These are phyloP conservation scores for Paspalum notatum DNA, from an alignment of 176 grass and related monocot species.

Conservation along the genomic window DNA sequence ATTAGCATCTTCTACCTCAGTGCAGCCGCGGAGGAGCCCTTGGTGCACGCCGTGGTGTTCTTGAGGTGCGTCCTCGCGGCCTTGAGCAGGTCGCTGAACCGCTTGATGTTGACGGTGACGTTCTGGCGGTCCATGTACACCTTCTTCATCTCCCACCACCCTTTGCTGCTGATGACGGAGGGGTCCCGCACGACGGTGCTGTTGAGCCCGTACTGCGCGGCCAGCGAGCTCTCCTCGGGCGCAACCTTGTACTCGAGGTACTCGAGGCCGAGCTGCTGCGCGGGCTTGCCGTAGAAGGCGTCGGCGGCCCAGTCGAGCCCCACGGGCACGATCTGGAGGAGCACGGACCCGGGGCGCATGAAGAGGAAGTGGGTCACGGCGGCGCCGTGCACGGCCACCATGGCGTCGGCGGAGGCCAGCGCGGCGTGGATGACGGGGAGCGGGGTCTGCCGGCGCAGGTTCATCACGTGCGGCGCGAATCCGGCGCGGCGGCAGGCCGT, in stretches of 20 bases:
- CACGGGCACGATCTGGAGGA: slow-evolving; percentile 88
- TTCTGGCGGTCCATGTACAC: slow-evolving; percentile 96
- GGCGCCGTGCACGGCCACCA: slow-evolving; percentile 92
- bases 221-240: slow-evolving; percentile 86
- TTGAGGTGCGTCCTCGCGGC: slow-evolving; percentile 47
- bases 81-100: slow-evolving; percentile 69
- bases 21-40: slow-evolving; percentile 6
- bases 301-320: slow-evolving; percentile 93
- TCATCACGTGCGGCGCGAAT: slow-evolving; percentile 85
- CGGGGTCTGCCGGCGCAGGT: slow-evolving; percentile 63
- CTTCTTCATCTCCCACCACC: slow-evolving; percentile 97
- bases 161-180: slow-evolving; percentile 71
- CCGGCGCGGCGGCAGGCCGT: slow-evolving; percentile 69
- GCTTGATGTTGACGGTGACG: slow-evolving; percentile 78
- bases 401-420: slow-evolving; percentile 66
- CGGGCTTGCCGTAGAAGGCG: slow-evolving; percentile 89
- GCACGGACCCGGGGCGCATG: slow-evolving; percentile 71
- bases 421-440: slow-evolving; percentile 59
- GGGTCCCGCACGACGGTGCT: slow-evolving; percentile 74
- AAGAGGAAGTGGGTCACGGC: slow-evolving; percentile 95
- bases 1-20: slow-evolving; percentile 49
- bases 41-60: slow-evolving; percentile 43
- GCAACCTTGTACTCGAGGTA: slow-evolving; percentile 87
- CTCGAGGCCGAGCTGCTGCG: slow-evolving; percentile 68
- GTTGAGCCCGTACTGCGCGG: slow-evolving; percentile 62